phyloP scores from a whole-genome alignment of 2,329 filamentous ascomycete genomes.

The Penicillium aurantiogriseum region DNA sequence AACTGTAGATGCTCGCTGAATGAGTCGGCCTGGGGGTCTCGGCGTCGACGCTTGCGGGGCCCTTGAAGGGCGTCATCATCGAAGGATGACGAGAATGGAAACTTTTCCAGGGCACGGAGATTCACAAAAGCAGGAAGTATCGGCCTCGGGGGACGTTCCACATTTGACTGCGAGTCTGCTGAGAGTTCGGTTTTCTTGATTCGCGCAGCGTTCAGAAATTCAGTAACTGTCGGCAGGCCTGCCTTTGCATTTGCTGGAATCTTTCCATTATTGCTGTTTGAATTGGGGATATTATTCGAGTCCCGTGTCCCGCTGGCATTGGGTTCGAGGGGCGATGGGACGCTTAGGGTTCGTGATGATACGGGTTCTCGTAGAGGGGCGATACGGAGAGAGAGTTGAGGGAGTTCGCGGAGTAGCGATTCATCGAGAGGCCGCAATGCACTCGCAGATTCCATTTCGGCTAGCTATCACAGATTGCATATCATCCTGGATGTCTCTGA shows the following conservation, averaged over 20 bases:
- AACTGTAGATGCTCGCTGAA: slow-evolving; percentile 48
- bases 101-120: slow-evolving; percentile 47
- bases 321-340: slow-evolving; percentile 48
- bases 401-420: slow-evolving; percentile 42
- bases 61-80: slow-evolving; percentile 36
- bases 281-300: slow-evolving; percentile 29
- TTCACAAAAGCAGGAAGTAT: slow-evolving; percentile 49
- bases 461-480: slow-evolving; percentile 5
- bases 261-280: slow-evolving; percentile 27
- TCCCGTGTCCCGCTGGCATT: slow-evolving; percentile 38
- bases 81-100: slow-evolving; percentile 42
- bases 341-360: slow-evolving; percentile 41
- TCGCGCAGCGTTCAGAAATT: slow-evolving; percentile 37
- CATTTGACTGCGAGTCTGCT: slow-evolving; percentile 30
- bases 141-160: slow-evolving; percentile 41
- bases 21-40: slow-evolving; percentile 42
- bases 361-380: slow-evolving; percentile 49
- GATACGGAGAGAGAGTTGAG: slow-evolving; percentile 46
- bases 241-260: slow-evolving; percentile 32
- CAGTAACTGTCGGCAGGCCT: slow-evolving; percentile 34
- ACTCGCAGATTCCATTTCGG: slow-evolving; percentile 4
- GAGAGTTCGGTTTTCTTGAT: slow-evolving; percentile 37
- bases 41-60: slow-evolving; percentile 44
- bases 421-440: slow-evolving; percentile 42
- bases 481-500: slow-evolving; percentile 7